These are phyloP conservation scores for Carallia brachiata DNA, from an alignment of 345 rosid species.

Conservation along the genomic window DNA sequence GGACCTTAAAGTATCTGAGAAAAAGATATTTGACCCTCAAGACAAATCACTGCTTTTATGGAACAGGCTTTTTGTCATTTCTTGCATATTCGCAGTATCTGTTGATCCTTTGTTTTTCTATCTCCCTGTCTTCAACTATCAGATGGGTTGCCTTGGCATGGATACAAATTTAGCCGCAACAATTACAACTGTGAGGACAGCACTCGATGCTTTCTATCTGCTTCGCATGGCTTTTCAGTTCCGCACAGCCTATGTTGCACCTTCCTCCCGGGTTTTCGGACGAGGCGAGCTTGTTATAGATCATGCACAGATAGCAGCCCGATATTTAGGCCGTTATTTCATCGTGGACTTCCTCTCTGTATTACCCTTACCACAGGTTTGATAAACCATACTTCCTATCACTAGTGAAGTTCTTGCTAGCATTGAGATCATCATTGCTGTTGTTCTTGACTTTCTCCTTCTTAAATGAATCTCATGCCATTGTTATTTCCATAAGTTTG, in stretches of 20 bases:
- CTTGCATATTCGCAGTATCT: constrained; percentile 73
- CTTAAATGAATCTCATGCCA: no score
- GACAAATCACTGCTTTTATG: constrained; percentile 71
- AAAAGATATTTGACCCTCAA: constrained; percentile 71
- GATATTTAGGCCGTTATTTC: constrained; percentile 67
- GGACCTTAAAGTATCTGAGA: constrained; percentile 70
- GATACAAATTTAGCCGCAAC: constrained; percentile 57
- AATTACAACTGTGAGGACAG: constrained; percentile 54
- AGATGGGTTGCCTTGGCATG: constrained; percentile 52
- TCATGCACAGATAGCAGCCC: constrained; percentile 64
- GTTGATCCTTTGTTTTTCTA: constrained; percentile 81
- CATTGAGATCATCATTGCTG: no score
- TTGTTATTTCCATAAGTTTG: no score
- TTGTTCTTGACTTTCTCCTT: no score
- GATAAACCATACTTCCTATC: constrained; percentile 3
- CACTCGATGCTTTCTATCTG: constrained; percentile 59
- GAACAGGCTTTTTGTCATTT: constrained; percentile 72
- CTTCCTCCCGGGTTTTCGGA: constrained; percentile 90
- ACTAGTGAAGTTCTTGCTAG: neutral
- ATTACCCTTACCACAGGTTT: constrained; percentile 83
- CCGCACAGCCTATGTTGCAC: constrained; percentile 79
- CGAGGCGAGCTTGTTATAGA: constrained; percentile 94
- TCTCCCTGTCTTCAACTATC: constrained; percentile 62
- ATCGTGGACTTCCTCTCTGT: constrained; percentile 70
- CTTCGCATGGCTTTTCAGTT: constrained; percentile 74